Conservation (phyloP, 805 yeast genomes). For the Alloascoidea hylecoeti region DNA sequence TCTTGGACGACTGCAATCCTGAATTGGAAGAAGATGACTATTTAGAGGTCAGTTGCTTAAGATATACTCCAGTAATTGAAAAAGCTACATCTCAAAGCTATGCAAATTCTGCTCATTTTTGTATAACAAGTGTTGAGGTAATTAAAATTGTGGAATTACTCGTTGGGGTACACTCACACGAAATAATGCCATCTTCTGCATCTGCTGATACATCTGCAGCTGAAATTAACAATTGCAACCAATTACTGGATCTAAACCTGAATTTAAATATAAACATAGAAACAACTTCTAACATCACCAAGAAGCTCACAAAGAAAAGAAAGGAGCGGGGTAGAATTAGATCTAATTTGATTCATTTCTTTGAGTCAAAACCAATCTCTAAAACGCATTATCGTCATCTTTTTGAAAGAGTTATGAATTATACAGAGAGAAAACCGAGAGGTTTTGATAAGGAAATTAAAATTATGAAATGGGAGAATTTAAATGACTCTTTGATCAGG, state of each 20-base stretch:
- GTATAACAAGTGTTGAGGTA: constrained; percentile 56
- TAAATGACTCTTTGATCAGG: constrained; percentile 44
- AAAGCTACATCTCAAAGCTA: neutral
- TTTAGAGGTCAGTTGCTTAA: constrained; percentile 11
- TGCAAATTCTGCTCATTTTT: constrained; percentile 17
- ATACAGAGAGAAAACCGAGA: constrained; percentile 46
- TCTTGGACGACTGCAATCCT: constrained; percentile 31
- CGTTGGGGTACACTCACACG: constrained; percentile 32
- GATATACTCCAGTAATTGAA: constrained; percentile 10
- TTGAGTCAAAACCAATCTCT: constrained; percentile 46
- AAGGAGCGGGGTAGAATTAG: constrained; percentile 52
- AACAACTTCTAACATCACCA: neutral
- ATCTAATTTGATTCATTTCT: constrained; percentile 51
- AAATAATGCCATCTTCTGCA: too few species aligned
- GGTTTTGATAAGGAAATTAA: constrained; percentile 59
- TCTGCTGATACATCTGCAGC: neutral
- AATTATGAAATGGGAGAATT: constrained; percentile 43
- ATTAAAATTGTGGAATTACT: constrained; percentile 48
- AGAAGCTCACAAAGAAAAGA: neutral
- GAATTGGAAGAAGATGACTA: constrained; percentile 16
- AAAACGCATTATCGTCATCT: constrained; percentile 19
- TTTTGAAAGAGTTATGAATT: constrained; percentile 53
- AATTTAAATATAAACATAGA: neutral
- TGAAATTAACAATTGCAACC: neutral
- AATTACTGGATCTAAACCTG: too few species aligned